These are phyloP conservation scores for Fomitopsis pinicola DNA, from an alignment of 1,284 basidiomycete species.

Conservation along the genomic window DNA sequence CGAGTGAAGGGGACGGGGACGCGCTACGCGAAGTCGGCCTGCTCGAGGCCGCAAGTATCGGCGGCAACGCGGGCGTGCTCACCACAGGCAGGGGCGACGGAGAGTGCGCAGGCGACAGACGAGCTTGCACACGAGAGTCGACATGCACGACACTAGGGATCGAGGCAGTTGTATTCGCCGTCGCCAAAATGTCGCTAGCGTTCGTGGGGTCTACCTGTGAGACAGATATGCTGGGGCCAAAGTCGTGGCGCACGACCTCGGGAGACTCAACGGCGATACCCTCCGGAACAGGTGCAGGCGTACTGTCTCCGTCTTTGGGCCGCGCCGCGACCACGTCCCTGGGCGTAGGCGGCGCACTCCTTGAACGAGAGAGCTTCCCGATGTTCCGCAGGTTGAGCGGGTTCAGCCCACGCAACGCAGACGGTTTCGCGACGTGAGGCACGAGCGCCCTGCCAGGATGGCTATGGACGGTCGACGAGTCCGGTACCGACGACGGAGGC, in stretches of 20 bases:
- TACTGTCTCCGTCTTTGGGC: constrained; percentile 7
- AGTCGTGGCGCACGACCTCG: neutral
- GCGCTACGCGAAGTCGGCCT: constrained; percentile 29
- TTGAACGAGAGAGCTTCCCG: constrained; percentile 33
- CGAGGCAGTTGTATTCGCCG: neutral
- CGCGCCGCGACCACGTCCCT: constrained; percentile 21
- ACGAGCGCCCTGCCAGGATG: neutral
- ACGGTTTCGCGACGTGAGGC: constrained; percentile 35
- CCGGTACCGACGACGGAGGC: constrained; percentile 5
- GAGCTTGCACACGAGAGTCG: neutral
- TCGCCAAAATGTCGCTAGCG: neutral
- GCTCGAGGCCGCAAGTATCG: constrained; percentile 11
- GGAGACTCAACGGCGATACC: constrained; percentile 1
- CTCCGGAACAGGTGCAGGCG: constrained; percentile 9
- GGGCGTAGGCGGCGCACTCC: constrained; percentile 55
- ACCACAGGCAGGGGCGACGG: neutral
- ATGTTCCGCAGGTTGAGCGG: constrained; percentile 20
- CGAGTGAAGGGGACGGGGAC: constrained; percentile 47
- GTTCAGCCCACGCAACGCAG: constrained; percentile 28
- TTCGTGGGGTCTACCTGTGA: constrained; percentile 10
- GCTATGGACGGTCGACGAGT: neutral
- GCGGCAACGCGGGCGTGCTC: constrained; percentile 7
- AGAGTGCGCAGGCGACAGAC: neutral
- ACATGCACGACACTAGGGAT: constrained; percentile 13
- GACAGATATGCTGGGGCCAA: neutral